phyloP scores from a whole-genome alignment of 148 eudicot genomes.

The Rheum nobile region DNA sequence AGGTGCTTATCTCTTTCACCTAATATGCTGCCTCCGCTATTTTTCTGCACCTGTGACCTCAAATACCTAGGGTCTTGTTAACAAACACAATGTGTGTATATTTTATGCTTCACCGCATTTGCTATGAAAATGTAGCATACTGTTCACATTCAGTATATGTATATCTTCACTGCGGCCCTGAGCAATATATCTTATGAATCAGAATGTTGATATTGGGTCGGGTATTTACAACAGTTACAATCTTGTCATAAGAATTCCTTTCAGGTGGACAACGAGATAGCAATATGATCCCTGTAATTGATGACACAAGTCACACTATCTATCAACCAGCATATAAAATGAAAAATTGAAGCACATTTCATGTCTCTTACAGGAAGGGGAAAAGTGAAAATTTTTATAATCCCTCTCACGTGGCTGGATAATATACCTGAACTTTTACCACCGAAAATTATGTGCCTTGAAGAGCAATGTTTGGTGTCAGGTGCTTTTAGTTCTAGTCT shows the following conservation, averaged over 20 bases:
- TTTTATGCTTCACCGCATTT: not conserved
- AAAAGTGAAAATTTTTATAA: not conserved
- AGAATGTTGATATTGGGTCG: not conserved
- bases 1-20: constrained; percentile 56
- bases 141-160: not conserved
- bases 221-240: not conserved
- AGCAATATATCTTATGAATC: not conserved
- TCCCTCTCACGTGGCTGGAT: not conserved
- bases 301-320: not conserved
- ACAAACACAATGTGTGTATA: not conserved
- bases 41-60: constrained; percentile 1
- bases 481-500: not conserved
- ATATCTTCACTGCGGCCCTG: not conserved
- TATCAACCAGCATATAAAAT: not conserved
- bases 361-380: not conserved
- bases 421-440: not conserved
- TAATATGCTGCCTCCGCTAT: constrained; percentile 3
- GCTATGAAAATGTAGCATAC: not conserved
- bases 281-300: not conserved
- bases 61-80: not conserved
- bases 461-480: not conserved
- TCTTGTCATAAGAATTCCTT: not conserved
- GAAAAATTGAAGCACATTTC: not conserved
- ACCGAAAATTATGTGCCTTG: not conserved
- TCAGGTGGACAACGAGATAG: not conserved